Evolutionary conservation across 176 grass and related monocot genomes (phyloP).

Genomic region (Poa pratensis): DNA sequence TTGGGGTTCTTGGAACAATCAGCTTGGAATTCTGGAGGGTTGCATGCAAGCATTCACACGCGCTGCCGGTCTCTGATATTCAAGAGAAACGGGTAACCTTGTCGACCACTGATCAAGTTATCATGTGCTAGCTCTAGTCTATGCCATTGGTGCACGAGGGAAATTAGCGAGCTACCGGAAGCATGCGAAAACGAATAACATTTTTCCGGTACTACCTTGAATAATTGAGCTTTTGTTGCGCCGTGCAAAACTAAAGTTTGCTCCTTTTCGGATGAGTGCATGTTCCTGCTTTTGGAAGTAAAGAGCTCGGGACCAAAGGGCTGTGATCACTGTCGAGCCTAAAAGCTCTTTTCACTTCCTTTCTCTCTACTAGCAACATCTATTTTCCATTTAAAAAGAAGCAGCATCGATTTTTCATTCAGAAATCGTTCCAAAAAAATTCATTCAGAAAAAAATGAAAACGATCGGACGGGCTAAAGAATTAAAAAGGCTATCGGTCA

Average conservation of each 20-base stretch:
- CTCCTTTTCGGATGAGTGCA: neutral
- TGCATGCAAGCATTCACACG: conserved; percentile 1
- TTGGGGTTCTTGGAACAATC: neutral
- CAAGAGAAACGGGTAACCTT: too few species aligned
- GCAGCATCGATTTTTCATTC: neutral
- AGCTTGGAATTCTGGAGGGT: too few species aligned
- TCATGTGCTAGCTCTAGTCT: too few species aligned
- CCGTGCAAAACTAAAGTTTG: neutral
- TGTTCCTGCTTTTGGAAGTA: conserved; percentile 7
- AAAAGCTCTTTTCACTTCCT: neutral
- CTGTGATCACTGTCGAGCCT: neutral
- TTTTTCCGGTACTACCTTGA: too few species aligned
- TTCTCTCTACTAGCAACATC: neutral
- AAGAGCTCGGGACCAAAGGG: conserved; percentile 28
- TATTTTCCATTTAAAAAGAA: neutral
- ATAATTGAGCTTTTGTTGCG: conserved; percentile 23
- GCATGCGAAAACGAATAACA: neutral
- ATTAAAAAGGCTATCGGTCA: too few species aligned
- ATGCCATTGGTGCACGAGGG: neutral
- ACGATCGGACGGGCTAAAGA: neutral
- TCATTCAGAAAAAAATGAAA: neutral
- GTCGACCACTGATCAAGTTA: too few species aligned
- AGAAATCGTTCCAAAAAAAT: too few species aligned
- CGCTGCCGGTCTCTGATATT: too few species aligned
- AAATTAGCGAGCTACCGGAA: neutral